Evolutionary conservation across 1,284 basidiomycete genomes (phyloP), one percentile per base, ranked within the genome.

Genomic region (Ceratobasidium papillatum): DNA sequence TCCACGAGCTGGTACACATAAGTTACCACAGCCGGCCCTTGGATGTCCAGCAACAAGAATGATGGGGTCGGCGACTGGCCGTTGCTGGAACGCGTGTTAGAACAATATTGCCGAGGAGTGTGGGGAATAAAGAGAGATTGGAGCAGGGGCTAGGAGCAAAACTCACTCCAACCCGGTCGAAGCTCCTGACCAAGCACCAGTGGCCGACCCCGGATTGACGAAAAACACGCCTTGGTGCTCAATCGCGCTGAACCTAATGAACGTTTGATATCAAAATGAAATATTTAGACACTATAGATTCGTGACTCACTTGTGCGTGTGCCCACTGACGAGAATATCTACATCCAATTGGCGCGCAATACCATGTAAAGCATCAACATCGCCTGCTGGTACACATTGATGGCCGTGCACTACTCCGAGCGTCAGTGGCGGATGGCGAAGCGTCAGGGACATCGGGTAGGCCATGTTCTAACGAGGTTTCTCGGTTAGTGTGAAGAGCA

Each of bases 391-490:
- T 36, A 99, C 89, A 78, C 91, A 91, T 81, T 99, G 97, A 83
- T 98, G 96, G 0, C 98, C 97, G 80, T 99, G 96, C 25, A 98
- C 88, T 43, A 98, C 86, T 25, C 98, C 97, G 80, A 99, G 95
- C 74, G 91, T 91, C 76, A 99, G 90, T n/a, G 95, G 93, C 45
- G 89, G 85, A 80, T 98, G 96, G 2, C 89, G 87, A 49, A 99
- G 88, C 0, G 93, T 93, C 52, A 92, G 85, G 0, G 94, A 96
- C 41, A 92, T 86, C 0, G 97, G 96, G 78, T 96, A 94, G 69
- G 89, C 83, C 25, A 86, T 80, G 78, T 87, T 90, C 90, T 90
- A 79, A 12, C n/a, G 22, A 12, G 36, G 41, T 47, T 38, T 38
- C 17, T 54, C 52, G 56, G 56, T 59, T 59, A 38, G 56, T 59